Base-by-base conservation (phyloP, 2,329 filamentous ascomycete species). In the Trichoderma afroharzianum region DNA sequence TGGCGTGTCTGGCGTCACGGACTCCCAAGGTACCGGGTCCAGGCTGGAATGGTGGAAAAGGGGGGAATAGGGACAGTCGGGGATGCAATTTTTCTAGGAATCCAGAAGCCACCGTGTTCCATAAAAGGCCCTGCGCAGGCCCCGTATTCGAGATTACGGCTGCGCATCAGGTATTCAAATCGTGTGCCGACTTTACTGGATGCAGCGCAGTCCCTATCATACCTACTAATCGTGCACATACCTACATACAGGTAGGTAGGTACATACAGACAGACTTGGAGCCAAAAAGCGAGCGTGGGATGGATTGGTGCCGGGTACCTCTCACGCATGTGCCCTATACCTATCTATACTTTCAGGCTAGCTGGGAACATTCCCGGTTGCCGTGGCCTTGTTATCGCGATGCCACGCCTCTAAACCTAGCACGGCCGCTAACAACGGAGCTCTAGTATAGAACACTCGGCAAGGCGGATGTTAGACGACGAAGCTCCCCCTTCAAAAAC, bases 391-490 rank as follows among this genome's bases (percentile, higher is more conserved):
- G 30, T 32, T 68, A 70, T 70, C 68, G 32, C 58, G 59, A 30
- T 64, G 50, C 68, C 28, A n/a, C 57, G 57, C 57, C 39, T 43
- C 39, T 2, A 9, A 43, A 43, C 39, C 57, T 21, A 28, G 50
- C 57, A 72, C 30, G 58, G 70, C 70, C 70, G 70, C 66, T 72
- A 72, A 59, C 33, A 53, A 24, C 47, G 47, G 21, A 53, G n/a
- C 47, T 53, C 43, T 21, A 21, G n/a, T 24, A 21, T 21, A 53
- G 47, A 24, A 24, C 21, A 50, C 43, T 8, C 18, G 43, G 9
- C n/a, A n/a, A 53, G 21, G 12, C 21, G 47, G 21, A 14, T 24
- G 24, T 24, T 53, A 53, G 47, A 53, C 21, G 11, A 24, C 21
- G 47, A 53, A 24, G 47, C 47, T 53, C 47, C 3, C 18, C 26